phyloP scores from a whole-genome alignment of 2,329 filamentous ascomycete species.

The Bisporella sp. region DNA sequence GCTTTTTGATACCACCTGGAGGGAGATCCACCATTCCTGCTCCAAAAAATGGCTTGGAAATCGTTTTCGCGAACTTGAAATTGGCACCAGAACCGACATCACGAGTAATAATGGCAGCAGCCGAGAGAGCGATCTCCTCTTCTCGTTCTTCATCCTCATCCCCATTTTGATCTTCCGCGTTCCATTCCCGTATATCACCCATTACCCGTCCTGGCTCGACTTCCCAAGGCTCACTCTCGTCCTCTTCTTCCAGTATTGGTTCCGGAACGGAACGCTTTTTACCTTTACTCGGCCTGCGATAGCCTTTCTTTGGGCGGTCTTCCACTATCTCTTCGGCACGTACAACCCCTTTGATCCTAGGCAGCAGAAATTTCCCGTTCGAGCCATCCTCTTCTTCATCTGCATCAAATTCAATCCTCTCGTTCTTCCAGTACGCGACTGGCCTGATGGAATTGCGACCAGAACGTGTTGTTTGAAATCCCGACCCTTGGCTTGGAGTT shows the following conservation, averaged over 20 bases:
- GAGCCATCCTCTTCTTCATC: conserved; percentile 41
- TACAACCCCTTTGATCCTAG: conserved; percentile 70
- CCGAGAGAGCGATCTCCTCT: conserved; percentile 44
- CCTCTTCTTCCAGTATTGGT: conserved; percentile 38
- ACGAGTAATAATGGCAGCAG: conserved; percentile 43
- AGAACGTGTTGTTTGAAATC: conserved; percentile 57
- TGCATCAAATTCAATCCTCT: conserved; percentile 63
- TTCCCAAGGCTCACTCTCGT: conserved; percentile 65
- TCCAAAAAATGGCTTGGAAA: conserved; percentile 79
- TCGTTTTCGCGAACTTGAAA: conserved; percentile 85
- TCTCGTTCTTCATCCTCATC: conserved; percentile 47
- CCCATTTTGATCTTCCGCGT: conserved; percentile 51
- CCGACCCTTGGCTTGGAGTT: conserved; percentile 28
- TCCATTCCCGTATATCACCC: conserved; percentile 59
- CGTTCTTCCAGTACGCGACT: conserved; percentile 80
- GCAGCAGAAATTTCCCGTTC: conserved; percentile 53
- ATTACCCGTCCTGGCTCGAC: conserved; percentile 53
- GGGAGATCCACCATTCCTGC: conserved; percentile 86
- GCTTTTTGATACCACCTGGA: conserved; percentile 73
- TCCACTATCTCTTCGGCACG: conserved; percentile 57
- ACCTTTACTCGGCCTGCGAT: conserved; percentile 17
- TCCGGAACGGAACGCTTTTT: conserved; percentile 16
- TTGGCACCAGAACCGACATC: conserved; percentile 53
- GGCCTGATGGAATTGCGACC: conserved; percentile 74
- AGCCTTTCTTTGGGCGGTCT: conserved; percentile 21